These are phyloP conservation scores for Pseudogymnoascus sp. DNA, from an alignment of 2,329 filamentous ascomycete genomes.

Conservation along the genomic window DNA sequence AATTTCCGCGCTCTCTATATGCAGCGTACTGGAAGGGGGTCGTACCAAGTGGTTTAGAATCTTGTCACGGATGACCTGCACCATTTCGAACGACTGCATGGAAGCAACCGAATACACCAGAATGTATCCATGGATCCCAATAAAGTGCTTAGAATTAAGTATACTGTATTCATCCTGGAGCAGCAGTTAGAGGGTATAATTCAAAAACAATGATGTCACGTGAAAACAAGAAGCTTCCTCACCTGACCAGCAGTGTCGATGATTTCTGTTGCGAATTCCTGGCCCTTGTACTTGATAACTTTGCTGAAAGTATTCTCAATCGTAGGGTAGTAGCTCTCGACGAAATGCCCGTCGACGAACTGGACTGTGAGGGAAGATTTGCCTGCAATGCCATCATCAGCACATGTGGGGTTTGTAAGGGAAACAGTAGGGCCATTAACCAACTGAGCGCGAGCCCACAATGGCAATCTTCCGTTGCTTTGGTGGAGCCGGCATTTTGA, in stretches of 20 bases:
- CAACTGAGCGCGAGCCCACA: conserved; percentile 87
- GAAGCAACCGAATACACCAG: conserved; percentile 97
- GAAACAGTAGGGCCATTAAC: conserved; percentile 44
- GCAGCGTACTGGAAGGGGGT: neutral
- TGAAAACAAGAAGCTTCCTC: conserved; percentile 25
- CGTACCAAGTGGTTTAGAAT: conserved; percentile 89
- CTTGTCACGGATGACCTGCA: conserved; percentile 91
- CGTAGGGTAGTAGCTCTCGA: conserved; percentile 97
- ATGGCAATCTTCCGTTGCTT: conserved; percentile 96
- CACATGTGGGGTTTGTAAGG: neutral
- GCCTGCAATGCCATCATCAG: conserved; percentile 44
- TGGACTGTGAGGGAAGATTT: conserved; percentile 97
- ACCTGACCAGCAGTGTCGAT: conserved; percentile 96
- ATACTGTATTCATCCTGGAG: conserved; percentile 93
- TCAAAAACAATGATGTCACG: conserved; percentile 11
- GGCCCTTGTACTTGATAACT: conserved; percentile 82
- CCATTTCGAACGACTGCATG: conserved; percentile 93
- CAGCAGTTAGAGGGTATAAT: conserved; percentile 14
- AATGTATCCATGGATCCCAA: conserved; percentile 98
- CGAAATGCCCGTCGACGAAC: conserved; percentile 95
- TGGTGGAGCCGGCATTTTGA: conserved; percentile 29
- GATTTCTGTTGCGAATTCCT: conserved; percentile 93
- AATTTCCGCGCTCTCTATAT: conserved; percentile 10
- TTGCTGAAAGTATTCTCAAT: conserved; percentile 99
- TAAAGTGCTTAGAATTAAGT: conserved; percentile 96